Conservation (phyloP, 352 stramenopile species). For the Globisporangium camurandrum region DNA sequence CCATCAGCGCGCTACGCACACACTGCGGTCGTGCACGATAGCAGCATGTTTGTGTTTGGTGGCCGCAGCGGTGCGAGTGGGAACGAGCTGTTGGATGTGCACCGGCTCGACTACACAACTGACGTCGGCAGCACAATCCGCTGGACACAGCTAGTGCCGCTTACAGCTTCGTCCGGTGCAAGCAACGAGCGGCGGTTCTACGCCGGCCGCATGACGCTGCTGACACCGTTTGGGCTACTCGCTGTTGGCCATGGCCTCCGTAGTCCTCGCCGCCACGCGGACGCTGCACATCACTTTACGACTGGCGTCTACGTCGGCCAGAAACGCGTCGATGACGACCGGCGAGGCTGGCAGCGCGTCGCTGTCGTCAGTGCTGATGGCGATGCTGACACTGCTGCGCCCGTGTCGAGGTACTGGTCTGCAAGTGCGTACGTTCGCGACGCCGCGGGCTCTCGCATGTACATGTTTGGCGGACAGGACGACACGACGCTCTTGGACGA, state of each 20-base stretch:
- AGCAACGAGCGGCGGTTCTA: slow-evolving; percentile 19
- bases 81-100: slow-evolving; percentile 37
- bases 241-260: slow-evolving; percentile 24
- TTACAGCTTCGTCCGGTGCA: slow-evolving; percentile 4
- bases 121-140: slow-evolving; percentile 13
- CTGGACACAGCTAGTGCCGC: slow-evolving; percentile 37
- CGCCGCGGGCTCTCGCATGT: slow-evolving; percentile 16
- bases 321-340: slow-evolving; percentile 34
- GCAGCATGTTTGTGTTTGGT: slow-evolving; percentile 66
- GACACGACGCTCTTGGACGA: slow-evolving; percentile 50
- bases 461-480: slow-evolving; percentile 65
- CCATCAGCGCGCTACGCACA: slow-evolving; percentile 53
- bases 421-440: slow-evolving; percentile 23
- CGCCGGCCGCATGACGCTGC: slow-evolving; percentile 22
- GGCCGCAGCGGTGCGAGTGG: slow-evolving; percentile 26
- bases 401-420: slow-evolving; percentile 35
- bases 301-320: slow-evolving; percentile 21
- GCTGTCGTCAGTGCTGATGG: slow-evolving; percentile 3
- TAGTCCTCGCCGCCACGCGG: slow-evolving; percentile 8
- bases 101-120: slow-evolving; percentile 50
- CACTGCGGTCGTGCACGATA: slow-evolving; percentile 43
- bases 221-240: slow-evolving; percentile 48
- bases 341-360: slow-evolving; percentile 26
- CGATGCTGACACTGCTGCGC: slow-evolving; percentile 3
- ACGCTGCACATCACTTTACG: slow-evolving; percentile 19